phyloP scores from a whole-genome alignment of 169 alveolate species.

The Plasmodium chabaudi region DNA sequence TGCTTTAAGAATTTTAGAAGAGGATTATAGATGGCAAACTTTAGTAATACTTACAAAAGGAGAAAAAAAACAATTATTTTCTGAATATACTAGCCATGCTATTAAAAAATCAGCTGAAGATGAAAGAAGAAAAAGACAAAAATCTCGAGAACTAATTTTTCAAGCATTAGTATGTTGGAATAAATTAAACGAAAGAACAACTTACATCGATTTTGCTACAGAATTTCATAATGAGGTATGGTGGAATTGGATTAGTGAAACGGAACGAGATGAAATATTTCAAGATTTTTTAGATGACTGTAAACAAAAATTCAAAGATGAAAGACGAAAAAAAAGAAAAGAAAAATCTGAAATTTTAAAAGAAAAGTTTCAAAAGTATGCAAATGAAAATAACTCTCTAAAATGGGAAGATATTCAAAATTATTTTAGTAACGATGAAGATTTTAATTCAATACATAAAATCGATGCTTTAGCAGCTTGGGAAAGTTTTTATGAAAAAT shows the following conservation, averaged over 20 bases:
- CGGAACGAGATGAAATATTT: conserved; percentile 85
- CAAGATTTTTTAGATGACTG: conserved; percentile 85
- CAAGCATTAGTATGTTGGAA: conserved; percentile 81
- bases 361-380: conserved; percentile 77
- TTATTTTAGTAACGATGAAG: conserved; percentile 76
- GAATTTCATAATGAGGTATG: conserved; percentile 85
- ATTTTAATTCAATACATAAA: conserved; percentile 80
- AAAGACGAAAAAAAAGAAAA: conserved; percentile 75
- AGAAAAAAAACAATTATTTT: conserved; percentile 87
- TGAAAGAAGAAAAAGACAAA: conserved; percentile 83
- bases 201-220: conserved; percentile 85
- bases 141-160: conserved; percentile 80
- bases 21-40: conserved; percentile 81
- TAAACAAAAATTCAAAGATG: conserved; percentile 78
- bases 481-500: conserved; percentile 79
- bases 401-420: conserved; percentile 80
- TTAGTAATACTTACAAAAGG: conserved; percentile 85
- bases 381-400: conserved; percentile 63
- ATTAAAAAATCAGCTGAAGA: conserved; percentile 86
- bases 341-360: conserved; percentile 76
- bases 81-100: conserved; percentile 87
- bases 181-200: conserved; percentile 76
- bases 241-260: conserved; percentile 89
- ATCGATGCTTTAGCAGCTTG: conserved; percentile 82
- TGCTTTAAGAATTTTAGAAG: conserved; percentile 79